Conservation (phyloP, 176 grass and related monocot species). For the Olyra latifolia region DNA sequence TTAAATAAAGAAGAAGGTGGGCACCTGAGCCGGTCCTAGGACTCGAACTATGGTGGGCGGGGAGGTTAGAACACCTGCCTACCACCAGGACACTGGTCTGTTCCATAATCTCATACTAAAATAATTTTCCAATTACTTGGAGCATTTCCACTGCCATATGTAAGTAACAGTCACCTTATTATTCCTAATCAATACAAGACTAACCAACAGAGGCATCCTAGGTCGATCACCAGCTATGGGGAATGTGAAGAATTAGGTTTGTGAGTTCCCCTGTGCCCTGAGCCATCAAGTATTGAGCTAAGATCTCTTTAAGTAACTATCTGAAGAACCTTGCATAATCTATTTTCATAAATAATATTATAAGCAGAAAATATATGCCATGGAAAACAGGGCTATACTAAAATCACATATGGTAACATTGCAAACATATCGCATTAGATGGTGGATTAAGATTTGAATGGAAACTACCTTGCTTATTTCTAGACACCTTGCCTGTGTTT, state of each 20-base stretch:
- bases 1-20: too few species aligned
- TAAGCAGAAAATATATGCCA: neutral
- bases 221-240: neutral
- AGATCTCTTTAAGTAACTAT: neutral
- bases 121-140: neutral
- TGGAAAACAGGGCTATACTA: neutral
- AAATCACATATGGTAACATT: neutral
- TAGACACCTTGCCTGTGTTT: neutral
- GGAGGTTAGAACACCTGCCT: too few species aligned
- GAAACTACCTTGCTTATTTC: constrained; percentile 17
- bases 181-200: neutral
- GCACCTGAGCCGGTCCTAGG: too few species aligned
- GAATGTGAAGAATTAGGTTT: neutral
- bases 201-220: neutral
- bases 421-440: neutral
- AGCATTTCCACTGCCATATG: neutral
- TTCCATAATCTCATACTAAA: neutral
- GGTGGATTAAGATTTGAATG: neutral
- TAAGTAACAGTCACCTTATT: neutral
- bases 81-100: too few species aligned
- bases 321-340: neutral
- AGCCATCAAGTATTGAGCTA: neutral
- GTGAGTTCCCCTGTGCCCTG: neutral
- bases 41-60: too few species aligned
- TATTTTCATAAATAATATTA: constrained; percentile 9